Conservation (phyloP, 1,284 basidiomycete species). For the Anthracocystis panici-leucophaei region DNA sequence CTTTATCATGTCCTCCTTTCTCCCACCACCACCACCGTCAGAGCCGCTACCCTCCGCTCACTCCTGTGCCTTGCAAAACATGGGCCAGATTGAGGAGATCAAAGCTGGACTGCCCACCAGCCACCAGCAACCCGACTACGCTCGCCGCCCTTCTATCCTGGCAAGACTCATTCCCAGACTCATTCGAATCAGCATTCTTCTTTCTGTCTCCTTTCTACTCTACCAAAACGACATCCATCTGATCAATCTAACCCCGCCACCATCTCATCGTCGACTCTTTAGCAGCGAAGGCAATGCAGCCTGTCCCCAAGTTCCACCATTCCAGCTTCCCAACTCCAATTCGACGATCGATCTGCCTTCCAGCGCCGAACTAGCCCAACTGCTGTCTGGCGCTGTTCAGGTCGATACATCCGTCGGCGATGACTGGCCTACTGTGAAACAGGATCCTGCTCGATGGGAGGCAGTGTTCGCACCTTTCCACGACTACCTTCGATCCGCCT, state of each 20-base stretch:
- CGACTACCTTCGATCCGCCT: slow-evolving; percentile 42
- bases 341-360: slow-evolving; percentile 21
- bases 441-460: slow-evolving; percentile 48
- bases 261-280: background rate
- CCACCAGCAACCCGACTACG: background rate
- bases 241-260: background rate
- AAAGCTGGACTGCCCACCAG: slow-evolving; percentile 14
- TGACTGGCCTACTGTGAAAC: slow-evolving; percentile 47
- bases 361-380: slow-evolving; percentile 25
- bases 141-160: background rate
- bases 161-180: background rate
- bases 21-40: background rate
- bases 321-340: slow-evolving; percentile 16
- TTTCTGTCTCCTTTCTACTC: slow-evolving; percentile 10
- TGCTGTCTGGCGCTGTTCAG: slow-evolving; percentile 51
- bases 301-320: slow-evolving; percentile 38
- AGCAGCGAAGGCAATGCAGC: slow-evolving; percentile 7
- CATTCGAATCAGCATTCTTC: slow-evolving; percentile 3
- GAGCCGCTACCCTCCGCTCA: no score
- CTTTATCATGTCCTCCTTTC: background rate
- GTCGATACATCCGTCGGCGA: slow-evolving; percentile 56
- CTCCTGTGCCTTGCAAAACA: background rate
- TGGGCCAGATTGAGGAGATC: slow-evolving; percentile 12
- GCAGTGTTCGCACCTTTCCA: slow-evolving; percentile 52
- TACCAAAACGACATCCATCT: background rate